Base-by-base conservation (phyloP, 2,329 filamentous ascomycete species). In the Blumeria graminis region DNA sequence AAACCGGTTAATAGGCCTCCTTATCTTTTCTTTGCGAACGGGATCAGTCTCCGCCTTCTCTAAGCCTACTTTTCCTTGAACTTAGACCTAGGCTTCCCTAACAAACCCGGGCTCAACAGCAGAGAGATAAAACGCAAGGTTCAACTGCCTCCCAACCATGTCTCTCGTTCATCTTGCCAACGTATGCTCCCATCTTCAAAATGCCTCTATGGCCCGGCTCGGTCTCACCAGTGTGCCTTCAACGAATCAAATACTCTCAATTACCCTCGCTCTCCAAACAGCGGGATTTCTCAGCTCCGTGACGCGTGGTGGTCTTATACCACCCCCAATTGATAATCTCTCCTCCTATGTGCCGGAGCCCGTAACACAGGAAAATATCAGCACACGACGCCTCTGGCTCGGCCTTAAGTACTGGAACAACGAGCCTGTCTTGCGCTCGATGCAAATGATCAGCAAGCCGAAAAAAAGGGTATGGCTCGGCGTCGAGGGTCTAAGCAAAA, bases 341-440 rank as follows among this genome's bases (percentile, higher is more conserved):
- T 69, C 73, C 11, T 71, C 71, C 10, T 68, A 70, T 57, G 70
- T 72, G 3, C 67, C 69, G 4, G 72, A 78, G 62, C 73, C 72
- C 1, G 69, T 77, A 38, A 78, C 75, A 55, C 71, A 73, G 59
- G 68, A 69, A 58, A 86, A 86, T 64, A 72, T 83, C 33, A 73
- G 80, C 1, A 73, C 72, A 53, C 69, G 81, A 61, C 70, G 82
- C 57, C 68, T 86, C 62, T 86, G 82, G 82, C 69, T 86, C 14
- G 82, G 81, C 0, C 65, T 86, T 65, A 86, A 86, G 68, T 86
- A 86, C 69, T 84, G 78, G 75, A 78, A 84, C 59, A 83, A 80
- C 62, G 73, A 80, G 65, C 80, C 82, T 0, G 82, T 86, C 50
- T 68, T 86, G 60, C 75, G 73, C 61, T 74, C 79, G 63, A 75